Conservation (phyloP, 495 filamentous ascomycete species). For the Penicillium nucicola region DNA sequence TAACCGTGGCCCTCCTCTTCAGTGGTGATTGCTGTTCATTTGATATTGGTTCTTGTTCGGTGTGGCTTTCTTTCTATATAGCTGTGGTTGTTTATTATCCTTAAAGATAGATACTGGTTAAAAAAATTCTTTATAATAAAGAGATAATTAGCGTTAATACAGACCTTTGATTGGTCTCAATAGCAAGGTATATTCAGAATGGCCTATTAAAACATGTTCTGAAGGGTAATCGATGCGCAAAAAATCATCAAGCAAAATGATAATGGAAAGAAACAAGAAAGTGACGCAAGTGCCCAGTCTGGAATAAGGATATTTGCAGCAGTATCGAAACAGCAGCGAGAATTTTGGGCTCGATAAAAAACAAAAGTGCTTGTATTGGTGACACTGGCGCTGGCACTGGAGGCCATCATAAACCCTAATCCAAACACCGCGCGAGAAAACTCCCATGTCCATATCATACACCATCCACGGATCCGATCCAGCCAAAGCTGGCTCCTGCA, state of each 20-base stretch:
- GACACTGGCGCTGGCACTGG: neutral
- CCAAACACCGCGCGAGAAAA: neutral
- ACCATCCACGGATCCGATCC: constrained; percentile 54
- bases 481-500: constrained; percentile 57
- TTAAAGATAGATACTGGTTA: neutral
- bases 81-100: neutral
- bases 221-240: neutral
- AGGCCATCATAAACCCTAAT: constrained; percentile 4
- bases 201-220: neutral
- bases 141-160: neutral
- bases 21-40: constrained; percentile 4
- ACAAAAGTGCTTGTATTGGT: neutral
- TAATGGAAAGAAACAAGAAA: neutral
- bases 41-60: constrained; percentile 1
- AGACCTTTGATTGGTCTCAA: neutral
- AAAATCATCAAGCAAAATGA: neutral
- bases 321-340: neutral
- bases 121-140: neutral
- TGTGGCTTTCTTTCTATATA: neutral
- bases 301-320: neutral
- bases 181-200: neutral
- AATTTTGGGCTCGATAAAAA: neutral
- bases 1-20: neutral
- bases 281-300: neutral
- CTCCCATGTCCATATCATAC: constrained; percentile 20